Conservation (phyloP, 345 rosid species). For the Durio zibethinus region DNA sequence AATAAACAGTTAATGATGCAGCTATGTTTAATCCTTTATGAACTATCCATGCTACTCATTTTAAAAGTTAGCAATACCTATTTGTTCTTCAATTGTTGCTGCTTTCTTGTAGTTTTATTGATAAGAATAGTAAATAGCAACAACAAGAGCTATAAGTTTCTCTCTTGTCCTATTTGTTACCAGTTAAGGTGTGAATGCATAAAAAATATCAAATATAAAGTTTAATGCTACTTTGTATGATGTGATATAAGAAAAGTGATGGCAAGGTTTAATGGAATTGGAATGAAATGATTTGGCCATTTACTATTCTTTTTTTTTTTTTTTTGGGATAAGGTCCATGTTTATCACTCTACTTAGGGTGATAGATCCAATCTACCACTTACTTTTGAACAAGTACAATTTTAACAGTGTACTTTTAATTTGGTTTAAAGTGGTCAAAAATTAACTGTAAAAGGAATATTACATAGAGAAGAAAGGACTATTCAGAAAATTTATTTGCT, state of each 20-base stretch:
- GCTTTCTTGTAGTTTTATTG: not conserved
- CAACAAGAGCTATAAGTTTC: not conserved
- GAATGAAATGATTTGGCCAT: no score
- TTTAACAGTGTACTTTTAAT: not conserved
- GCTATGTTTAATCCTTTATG: not conserved
- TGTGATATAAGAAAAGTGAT: no score
- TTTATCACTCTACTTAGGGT: not conserved
- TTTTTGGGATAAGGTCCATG: not conserved
- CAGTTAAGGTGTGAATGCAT: no score
- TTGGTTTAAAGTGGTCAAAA: not conserved
- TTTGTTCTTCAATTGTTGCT: not conserved
- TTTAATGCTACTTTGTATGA: no score
- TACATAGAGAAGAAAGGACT: no score
- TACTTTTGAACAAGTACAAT: not conserved
- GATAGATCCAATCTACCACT: not conserved
- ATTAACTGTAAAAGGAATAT: not conserved
- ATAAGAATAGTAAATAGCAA: not conserved
- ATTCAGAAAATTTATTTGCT: not conserved
- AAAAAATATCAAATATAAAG: no score
- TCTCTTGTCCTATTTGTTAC: no score
- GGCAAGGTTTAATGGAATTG: no score
- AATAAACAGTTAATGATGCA: not conserved
- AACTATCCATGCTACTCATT: not conserved
- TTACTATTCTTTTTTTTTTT: not conserved
- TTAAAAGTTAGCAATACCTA: not conserved